Conservation (phyloP, 352 stramenopile species). For the Phytophthora fragariaefolia region DNA sequence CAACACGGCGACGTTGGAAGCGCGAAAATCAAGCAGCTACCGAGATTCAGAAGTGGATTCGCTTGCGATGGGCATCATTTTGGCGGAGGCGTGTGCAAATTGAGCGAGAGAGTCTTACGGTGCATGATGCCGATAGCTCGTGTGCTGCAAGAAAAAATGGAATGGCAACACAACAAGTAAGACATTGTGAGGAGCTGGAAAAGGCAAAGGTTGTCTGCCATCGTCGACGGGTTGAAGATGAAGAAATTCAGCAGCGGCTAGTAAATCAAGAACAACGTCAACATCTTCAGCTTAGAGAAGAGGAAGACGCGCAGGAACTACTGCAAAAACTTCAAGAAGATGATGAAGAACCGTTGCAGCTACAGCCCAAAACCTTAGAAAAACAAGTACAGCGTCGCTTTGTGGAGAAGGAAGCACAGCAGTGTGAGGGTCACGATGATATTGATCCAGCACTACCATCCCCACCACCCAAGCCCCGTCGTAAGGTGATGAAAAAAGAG, state of each 20-base stretch:
- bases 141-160: too few species aligned
- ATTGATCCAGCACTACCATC: not conserved
- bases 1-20: conserved; percentile 6
- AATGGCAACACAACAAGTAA: conserved; percentile 10
- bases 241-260: conserved; percentile 3
- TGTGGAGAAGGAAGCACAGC: conserved; percentile 6
- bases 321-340: conserved; percentile 4
- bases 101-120: conserved; percentile 25
- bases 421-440: not conserved
- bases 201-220: too few species aligned
- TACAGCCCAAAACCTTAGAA: conserved; percentile 17
- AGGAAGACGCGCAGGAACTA: conserved; percentile 11
- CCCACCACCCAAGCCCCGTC: conserved; percentile 20
- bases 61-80: conserved; percentile 32
- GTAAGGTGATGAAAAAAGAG: conserved; percentile 64
- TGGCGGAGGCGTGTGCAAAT: conserved; percentile 31
- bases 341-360: conserved; percentile 11
- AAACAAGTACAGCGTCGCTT: conserved; percentile 20
- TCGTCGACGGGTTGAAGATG: not conserved
- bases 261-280: conserved; percentile 9
- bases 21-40: conserved; percentile 19
- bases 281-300: conserved; percentile 3
- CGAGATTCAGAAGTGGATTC: conserved; percentile 39
- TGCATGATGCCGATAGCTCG: too few species aligned
- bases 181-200: not conserved